Evolutionary conservation across 2,329 filamentous ascomycete genomes (phyloP).

Genomic region (Xylaria sp.): DNA sequence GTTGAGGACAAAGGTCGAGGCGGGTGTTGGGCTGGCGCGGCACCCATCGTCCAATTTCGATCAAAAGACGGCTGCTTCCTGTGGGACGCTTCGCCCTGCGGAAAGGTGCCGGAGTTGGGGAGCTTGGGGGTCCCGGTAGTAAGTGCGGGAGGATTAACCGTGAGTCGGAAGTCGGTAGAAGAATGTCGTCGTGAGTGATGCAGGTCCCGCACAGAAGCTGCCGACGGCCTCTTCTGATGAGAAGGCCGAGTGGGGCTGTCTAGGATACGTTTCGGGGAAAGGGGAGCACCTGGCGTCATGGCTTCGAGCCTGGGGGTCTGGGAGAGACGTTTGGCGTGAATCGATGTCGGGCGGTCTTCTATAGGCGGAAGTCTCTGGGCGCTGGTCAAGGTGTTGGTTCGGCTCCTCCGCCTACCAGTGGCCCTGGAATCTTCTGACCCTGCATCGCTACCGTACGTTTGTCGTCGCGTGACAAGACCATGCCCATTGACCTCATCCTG

Average conservation of each 20-base stretch:
- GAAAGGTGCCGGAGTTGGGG: slow-evolving; percentile 57
- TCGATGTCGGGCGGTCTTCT: slow-evolving; percentile 59
- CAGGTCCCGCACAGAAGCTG: slow-evolving; percentile 82
- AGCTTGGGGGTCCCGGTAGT: slow-evolving; percentile 57
- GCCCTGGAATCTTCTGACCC: slow-evolving; percentile 64
- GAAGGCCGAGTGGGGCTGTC: slow-evolving; percentile 61
- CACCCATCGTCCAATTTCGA: slow-evolving; percentile 74
- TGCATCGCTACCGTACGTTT: slow-evolving; percentile 68
- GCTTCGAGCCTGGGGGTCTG: slow-evolving; percentile 64
- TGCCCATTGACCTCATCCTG: slow-evolving; percentile 83
- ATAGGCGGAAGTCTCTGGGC: slow-evolving; percentile 57
- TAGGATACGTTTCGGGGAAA: slow-evolving; percentile 54
- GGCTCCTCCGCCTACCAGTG: slow-evolving; percentile 59
- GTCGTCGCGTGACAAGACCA: slow-evolving; percentile 58
- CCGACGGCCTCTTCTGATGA: slow-evolving; percentile 74
- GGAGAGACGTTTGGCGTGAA: slow-evolving; percentile 62
- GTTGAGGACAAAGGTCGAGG: slow-evolving; percentile 65
- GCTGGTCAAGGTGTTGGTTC: slow-evolving; percentile 68
- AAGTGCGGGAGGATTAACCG: slow-evolving; percentile 50
- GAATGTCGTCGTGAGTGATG: slow-evolving; percentile 90
- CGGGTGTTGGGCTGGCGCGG: slow-evolving; percentile 55
- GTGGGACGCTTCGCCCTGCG: slow-evolving; percentile 57
- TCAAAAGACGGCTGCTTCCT: slow-evolving; percentile 77
- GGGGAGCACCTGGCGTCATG: slow-evolving; percentile 55
- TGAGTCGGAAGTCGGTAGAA: slow-evolving; percentile 77